These are phyloP conservation scores for Leccinum subtestaceum DNA, from an alignment of 768 basidiomycete species.

Conservation along the genomic window DNA sequence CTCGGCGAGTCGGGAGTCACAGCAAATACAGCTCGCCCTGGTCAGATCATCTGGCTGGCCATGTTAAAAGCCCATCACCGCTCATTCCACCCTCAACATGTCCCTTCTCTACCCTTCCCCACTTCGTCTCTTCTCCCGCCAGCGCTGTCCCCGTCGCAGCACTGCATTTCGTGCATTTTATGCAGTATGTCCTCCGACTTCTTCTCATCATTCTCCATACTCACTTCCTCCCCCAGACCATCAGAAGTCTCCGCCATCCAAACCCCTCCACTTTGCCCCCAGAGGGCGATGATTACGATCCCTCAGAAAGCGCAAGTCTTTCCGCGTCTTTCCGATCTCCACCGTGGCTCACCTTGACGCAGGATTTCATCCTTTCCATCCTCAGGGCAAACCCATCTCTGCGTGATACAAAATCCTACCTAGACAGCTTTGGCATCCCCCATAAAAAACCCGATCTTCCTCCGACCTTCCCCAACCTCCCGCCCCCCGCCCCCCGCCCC, in stretches of 20 bases:
- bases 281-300: slow-evolving; percentile 26
- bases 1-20: not conserved
- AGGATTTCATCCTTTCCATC: slow-evolving; percentile 98
- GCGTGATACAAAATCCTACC: slow-evolving; percentile 86
- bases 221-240: slow-evolving; percentile 25
- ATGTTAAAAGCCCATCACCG: slow-evolving; percentile 22
- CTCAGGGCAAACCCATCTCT: slow-evolving; percentile 89
- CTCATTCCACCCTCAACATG: slow-evolving; percentile 13
- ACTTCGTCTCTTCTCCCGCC: slow-evolving; percentile 26
- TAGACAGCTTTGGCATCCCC: slow-evolving; percentile 84
- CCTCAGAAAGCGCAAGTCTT: slow-evolving; percentile 49
- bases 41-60: slow-evolving; percentile 11
- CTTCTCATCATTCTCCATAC: slow-evolving; percentile 14
- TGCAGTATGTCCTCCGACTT: slow-evolving; percentile 41
- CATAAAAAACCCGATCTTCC: slow-evolving; percentile 29
- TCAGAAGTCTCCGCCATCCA: slow-evolving; percentile 28
- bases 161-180: slow-evolving; percentile 51
- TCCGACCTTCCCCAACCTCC: slow-evolving; percentile 24
- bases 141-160: slow-evolving; percentile 34
- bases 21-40: slow-evolving; percentile 29
- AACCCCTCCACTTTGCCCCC: slow-evolving; percentile 5
- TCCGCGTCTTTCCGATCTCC: not conserved
- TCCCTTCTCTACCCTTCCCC: slow-evolving; percentile 13
- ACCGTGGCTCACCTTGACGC: slow-evolving; percentile 13
- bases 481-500: slow-evolving; percentile 21